phyloP scores from a whole-genome alignment of 1,139 yeast genomes.

The Kluyveromyces sp. region DNA sequence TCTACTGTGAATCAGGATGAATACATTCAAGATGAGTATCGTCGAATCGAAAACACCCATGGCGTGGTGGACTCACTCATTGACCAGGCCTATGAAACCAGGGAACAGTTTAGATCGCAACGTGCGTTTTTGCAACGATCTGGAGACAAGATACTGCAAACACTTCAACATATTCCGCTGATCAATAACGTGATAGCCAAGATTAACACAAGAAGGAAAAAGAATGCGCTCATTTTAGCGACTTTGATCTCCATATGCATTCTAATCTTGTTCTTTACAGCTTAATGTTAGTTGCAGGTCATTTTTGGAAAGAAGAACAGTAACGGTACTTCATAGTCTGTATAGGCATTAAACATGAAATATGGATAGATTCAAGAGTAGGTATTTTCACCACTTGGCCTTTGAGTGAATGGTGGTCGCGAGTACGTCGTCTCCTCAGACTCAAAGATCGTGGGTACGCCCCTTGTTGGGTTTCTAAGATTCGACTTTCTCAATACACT shows the following conservation, averaged over 20 bases:
- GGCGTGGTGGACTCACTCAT: slow-evolving; percentile 71
- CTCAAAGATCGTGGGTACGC: slow-evolving; percentile 30
- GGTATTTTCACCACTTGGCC: slow-evolving; percentile 3
- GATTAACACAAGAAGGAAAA: slow-evolving; percentile 80
- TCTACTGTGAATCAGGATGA: slow-evolving; percentile 42
- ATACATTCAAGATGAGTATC: slow-evolving; percentile 71
- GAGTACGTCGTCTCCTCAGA: slow-evolving; percentile 6
- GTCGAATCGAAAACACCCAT: slow-evolving; percentile 67
- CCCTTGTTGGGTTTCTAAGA: slow-evolving; percentile 14
- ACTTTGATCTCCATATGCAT: slow-evolving; percentile 67
- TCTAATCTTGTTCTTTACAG: slow-evolving; percentile 53
- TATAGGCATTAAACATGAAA: not conserved
- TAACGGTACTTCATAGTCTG: not conserved
- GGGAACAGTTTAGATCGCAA: slow-evolving; percentile 78
- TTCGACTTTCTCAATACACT: slow-evolving; percentile 10
- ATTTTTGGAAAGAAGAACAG: not conserved
- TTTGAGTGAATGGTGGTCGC: slow-evolving; percentile 3
- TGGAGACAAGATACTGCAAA: slow-evolving; percentile 53
- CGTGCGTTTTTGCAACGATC: slow-evolving; percentile 57
- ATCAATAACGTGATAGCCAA: slow-evolving; percentile 66
- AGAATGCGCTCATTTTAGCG: slow-evolving; percentile 84
- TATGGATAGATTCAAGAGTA: not conserved
- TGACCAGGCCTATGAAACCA: slow-evolving; percentile 77
- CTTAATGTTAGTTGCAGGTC: slow-evolving; percentile 18
- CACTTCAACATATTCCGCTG: slow-evolving; percentile 73